Base-by-base conservation (phyloP, 805 yeast genomes). In the Sugiyamaella smithiae region DNA sequence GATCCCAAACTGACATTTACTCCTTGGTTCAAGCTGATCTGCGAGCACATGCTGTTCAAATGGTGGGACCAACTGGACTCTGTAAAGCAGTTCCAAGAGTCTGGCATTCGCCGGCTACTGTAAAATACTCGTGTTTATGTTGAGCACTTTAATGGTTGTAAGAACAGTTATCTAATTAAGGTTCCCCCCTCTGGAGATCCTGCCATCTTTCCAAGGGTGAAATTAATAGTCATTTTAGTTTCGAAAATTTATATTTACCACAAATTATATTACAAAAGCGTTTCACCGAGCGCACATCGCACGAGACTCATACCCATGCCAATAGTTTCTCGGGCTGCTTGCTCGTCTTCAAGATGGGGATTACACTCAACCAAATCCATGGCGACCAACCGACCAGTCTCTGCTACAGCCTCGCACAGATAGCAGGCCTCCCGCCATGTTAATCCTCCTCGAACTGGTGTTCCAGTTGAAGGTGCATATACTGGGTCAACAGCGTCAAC, bases 1-100 rank as follows among this genome's bases (percentile, higher is more conserved):
- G 88, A 90, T 64, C 46, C 46, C 17, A 22, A 61, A n/a, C 74
- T 85, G 53, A 73, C 79, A 8, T 93, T 93, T 70, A 93, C 99
- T 4, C 99, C 99, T 4, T 93, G 99, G 99, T 93, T 93, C 74
- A 88, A 88, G 68, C 78, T 93, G 56, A 93, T 93, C 58, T 93
- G 99, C 67, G 90, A 93, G 64, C 80, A 86, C 40, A 88, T 87
- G 62, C 73, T 93, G 62, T 93, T 86, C 71, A 74, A 85, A 54
- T 93, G 99, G 99, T 93, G 99, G 99, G 79, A 75, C 23, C 74
- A 80, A 51, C 72, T 90, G 54, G 82, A 79, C 62, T 70, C 76
- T 53, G 72, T 87, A 54, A 63, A 70, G 40, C 80, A 76, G 35
- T 70, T 67, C 57, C 65, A 68, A 48, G 77, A 76, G 44, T 42